Evolutionary conservation across 768 basidiomycete genomes (phyloP).

Genomic region (Leccinum variicolor): DNA sequence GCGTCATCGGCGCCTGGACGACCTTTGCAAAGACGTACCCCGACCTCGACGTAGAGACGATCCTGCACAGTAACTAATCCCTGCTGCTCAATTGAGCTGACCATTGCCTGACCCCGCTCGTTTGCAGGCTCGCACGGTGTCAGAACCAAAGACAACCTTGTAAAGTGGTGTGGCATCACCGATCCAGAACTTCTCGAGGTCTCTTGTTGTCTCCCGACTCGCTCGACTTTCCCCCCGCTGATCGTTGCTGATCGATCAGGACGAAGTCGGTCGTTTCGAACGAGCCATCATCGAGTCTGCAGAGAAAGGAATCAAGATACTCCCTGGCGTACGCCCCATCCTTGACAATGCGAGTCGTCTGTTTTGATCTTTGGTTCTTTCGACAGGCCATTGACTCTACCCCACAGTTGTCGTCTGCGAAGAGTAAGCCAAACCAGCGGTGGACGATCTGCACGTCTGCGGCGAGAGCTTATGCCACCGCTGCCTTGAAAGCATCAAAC

Average conservation of each 20-base stretch:
- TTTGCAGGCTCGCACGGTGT: constrained; percentile 72
- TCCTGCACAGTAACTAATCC: constrained; percentile 54
- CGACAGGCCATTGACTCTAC: constrained; percentile 5
- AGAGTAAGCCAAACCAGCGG: constrained; percentile 48
- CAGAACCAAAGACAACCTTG: constrained; percentile 79
- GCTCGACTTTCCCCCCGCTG: background rate
- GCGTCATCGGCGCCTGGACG: constrained; percentile 81
- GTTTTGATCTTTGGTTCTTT: background rate
- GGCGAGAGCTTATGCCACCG: constrained; percentile 68
- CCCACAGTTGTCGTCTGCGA: constrained; percentile 26
- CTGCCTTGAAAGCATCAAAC: constrained; percentile 63
- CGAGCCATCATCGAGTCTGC: constrained; percentile 68
- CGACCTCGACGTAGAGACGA: constrained; percentile 54
- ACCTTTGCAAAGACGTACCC: constrained; percentile 71
- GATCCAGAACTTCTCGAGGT: constrained; percentile 73
- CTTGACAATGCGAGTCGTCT: constrained; percentile 47
- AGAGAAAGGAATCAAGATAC: constrained; percentile 55
- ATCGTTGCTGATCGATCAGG: constrained; percentile 34
- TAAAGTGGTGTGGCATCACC: constrained; percentile 63
- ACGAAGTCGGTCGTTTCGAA: constrained; percentile 77
- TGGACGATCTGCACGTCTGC: constrained; percentile 93
- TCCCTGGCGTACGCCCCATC: constrained; percentile 68
- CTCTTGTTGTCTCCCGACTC: constrained; percentile 3
- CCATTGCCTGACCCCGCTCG: background rate
- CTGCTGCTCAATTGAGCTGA: background rate